Percentiles rank a stretch among this genome's conserved stretches.
Evolutionary conservation across 176 grass and related monocot genomes (phyloP).

Genomic region (Triticum dicoccoides): DNA sequence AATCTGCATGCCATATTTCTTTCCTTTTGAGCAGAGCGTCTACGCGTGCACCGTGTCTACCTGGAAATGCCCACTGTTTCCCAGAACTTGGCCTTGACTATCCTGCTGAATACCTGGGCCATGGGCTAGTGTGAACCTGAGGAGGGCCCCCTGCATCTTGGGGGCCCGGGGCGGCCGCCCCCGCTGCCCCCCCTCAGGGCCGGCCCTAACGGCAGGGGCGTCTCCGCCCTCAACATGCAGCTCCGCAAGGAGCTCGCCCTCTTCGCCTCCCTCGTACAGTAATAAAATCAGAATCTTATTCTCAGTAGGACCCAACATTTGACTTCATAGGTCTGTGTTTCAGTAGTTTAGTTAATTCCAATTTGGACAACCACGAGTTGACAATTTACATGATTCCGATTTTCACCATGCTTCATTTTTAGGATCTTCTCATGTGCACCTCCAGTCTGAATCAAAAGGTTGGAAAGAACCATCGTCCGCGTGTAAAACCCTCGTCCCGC

Average conservation of each 20-base stretch:
- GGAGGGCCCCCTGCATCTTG: too few relatives aligned
- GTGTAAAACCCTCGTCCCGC: background rate
- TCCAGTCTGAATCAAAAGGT: background rate
- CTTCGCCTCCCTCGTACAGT: constrained; percentile 61
- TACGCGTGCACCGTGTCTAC: too few relatives aligned
- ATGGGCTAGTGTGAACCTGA: too few relatives aligned
- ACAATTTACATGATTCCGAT: background rate
- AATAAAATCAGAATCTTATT: background rate
- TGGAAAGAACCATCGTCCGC: background rate
- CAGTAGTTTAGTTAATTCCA: background rate
- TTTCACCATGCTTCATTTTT: background rate
- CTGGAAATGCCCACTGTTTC: too few relatives aligned
- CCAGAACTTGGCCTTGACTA: too few relatives aligned
- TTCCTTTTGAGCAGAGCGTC: too few relatives aligned
- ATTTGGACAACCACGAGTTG: background rate
- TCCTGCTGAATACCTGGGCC: too few relatives aligned
- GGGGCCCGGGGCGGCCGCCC: too few relatives aligned
- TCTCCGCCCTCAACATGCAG: constrained; percentile 80
- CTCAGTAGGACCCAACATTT: background rate
- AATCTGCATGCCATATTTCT: too few relatives aligned
- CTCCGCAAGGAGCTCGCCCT: constrained; percentile 89
- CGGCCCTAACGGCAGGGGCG: constrained; percentile 27
- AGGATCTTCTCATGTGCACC: background rate
- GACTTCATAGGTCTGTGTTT: background rate
- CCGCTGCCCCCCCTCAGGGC: too few relatives aligned